Evolutionary conservation across 2,329 filamentous ascomycete genomes (phyloP).

Genomic region (Fusarium pininemorale): DNA sequence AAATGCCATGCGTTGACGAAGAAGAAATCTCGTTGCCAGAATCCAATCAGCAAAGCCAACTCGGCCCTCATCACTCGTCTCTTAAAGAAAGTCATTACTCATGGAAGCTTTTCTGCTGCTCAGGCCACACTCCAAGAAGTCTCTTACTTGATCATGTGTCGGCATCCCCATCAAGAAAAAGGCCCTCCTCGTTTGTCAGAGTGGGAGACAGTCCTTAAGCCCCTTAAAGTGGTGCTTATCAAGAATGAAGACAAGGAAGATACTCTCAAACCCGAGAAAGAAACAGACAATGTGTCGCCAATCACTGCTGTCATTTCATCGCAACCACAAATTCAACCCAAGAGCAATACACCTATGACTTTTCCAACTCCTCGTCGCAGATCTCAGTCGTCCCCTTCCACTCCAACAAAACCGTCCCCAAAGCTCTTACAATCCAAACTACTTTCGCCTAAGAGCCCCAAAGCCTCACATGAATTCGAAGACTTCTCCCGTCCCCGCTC

Average conservation of each 20-base stretch:
- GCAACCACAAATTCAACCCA: background rate
- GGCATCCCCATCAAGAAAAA: background rate
- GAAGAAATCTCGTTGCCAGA: background rate
- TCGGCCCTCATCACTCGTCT: constrained; percentile 2
- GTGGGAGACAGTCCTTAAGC: constrained; percentile 27
- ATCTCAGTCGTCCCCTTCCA: background rate
- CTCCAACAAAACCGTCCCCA: background rate
- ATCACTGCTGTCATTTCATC: background rate
- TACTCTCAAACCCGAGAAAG: background rate
- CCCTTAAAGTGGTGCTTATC: background rate
- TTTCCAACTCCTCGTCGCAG: background rate
- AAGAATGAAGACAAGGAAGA: constrained; percentile 22
- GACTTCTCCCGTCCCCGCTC: constrained; percentile 12
- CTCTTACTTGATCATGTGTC: constrained; percentile 34
- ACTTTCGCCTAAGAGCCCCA: background rate
- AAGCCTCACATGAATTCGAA: constrained; percentile 29
- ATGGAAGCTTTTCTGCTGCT: constrained; percentile 21
- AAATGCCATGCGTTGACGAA: constrained; percentile 21
- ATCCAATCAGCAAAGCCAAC: background rate
- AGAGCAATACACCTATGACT: background rate
- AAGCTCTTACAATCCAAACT: background rate
- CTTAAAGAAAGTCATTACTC: constrained; percentile 8
- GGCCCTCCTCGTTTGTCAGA: background rate
- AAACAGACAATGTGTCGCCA: background rate
- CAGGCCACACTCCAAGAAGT: constrained; percentile 17